These are phyloP conservation scores for Triticum timopheevii DNA, from an alignment of 176 grass and related monocot genomes.

Conservation along the genomic window DNA sequence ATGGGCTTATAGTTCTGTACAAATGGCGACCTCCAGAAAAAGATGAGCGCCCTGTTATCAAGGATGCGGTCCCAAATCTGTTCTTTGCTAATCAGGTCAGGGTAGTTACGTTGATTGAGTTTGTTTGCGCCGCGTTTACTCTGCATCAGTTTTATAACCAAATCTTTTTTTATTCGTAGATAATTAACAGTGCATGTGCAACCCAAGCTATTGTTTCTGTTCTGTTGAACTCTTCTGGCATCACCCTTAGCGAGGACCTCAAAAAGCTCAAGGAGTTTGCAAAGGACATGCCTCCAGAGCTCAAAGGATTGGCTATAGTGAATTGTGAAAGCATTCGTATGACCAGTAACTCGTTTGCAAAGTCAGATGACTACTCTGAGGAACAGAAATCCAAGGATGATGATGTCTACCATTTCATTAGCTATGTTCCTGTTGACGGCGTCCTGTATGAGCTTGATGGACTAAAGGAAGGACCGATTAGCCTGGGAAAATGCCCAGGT, in stretches of 20 bases:
- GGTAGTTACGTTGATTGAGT: neutral
- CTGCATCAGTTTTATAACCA: conserved; percentile 25
- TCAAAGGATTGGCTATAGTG: conserved; percentile 88
- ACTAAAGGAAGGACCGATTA: conserved; percentile 86
- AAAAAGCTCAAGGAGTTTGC: conserved; percentile 85
- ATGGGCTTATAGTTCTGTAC: conserved; percentile 88
- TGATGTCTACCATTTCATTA: conserved; percentile 97
- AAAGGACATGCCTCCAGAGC: conserved; percentile 83
- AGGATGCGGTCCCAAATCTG: conserved; percentile 58
- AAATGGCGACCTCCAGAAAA: conserved; percentile 87
- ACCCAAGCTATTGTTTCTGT: conserved; percentile 96
- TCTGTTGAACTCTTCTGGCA: conserved; percentile 71
- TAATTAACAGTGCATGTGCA: conserved; percentile 95
- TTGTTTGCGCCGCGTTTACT: neutral
- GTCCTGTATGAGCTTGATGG: conserved; percentile 93
- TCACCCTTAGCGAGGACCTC: conserved; percentile 73
- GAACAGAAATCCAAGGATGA: conserved; percentile 81
- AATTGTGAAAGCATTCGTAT: conserved; percentile 79
- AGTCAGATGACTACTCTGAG: conserved; percentile 61
- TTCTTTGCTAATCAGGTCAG: conserved; percentile 77
- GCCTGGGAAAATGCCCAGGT: conserved; percentile 68
- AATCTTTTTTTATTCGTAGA: conserved; percentile 42
- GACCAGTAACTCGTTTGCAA: conserved; percentile 77
- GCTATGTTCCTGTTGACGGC: conserved; percentile 84
- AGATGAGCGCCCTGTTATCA: conserved; percentile 50